Evolutionary conservation across 371 early-diverging fungal species (phyloP).

Genomic region (Fennellomyces sp.): DNA sequence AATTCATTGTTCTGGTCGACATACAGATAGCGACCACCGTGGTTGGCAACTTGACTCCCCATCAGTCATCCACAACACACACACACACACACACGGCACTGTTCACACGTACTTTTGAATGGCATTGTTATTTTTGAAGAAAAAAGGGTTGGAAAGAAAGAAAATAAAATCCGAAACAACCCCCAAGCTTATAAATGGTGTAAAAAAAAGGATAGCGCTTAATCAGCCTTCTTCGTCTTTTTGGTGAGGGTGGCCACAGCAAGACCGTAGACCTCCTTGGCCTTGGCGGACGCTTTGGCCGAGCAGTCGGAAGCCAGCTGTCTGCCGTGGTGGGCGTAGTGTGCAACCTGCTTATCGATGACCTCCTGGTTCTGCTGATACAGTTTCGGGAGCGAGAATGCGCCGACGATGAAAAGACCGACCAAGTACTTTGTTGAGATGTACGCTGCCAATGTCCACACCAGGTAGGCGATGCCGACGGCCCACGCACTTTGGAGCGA

Average conservation of each 20-base stretch:
- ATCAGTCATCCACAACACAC: neutral
- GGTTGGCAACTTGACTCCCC: slow-evolving; percentile 26
- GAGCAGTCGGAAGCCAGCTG: slow-evolving; percentile 35
- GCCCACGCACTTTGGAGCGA: slow-evolving; percentile 52
- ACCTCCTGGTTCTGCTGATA: slow-evolving; percentile 57
- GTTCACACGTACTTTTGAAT: slow-evolving; percentile 13
- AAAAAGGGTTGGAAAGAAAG: slow-evolving; percentile 5
- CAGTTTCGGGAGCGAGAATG: slow-evolving; percentile 53
- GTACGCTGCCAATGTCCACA: slow-evolving; percentile 62
- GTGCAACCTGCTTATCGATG: slow-evolving; percentile 54
- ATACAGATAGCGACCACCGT: slow-evolving; percentile 24
- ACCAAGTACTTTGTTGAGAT: slow-evolving; percentile 59
- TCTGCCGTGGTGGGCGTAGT: slow-evolving; percentile 32
- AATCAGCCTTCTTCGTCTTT: slow-evolving; percentile 20
- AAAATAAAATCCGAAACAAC: neutral
- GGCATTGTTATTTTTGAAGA: slow-evolving; percentile 10
- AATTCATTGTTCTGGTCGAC: slow-evolving; percentile 17
- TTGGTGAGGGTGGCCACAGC: slow-evolving; percentile 17
- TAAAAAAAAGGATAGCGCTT: neutral
- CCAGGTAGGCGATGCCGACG: slow-evolving; percentile 44
- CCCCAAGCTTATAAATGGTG: neutral
- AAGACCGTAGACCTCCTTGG: slow-evolving; percentile 25
- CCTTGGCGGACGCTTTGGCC: slow-evolving; percentile 30
- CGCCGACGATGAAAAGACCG: slow-evolving; percentile 45
- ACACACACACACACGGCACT: neutral